Base-by-base conservation (phyloP, 1,284 basidiomycete genomes). In the Pterulicium gracile region DNA sequence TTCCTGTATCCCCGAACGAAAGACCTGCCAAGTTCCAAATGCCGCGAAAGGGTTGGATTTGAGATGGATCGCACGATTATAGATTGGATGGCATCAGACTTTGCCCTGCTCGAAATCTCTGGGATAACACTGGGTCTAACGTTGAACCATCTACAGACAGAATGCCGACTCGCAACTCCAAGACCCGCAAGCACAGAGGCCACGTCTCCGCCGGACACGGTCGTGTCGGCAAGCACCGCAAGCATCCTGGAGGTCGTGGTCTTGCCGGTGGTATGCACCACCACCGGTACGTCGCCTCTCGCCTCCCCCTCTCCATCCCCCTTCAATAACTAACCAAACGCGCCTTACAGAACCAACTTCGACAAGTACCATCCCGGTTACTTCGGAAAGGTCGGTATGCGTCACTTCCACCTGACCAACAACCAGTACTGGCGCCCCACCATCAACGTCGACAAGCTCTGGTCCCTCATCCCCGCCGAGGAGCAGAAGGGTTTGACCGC, bases 231-330 rank as follows among this genome's bases (percentile, higher is more conserved):
- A 98, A 98, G 82, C 95, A 98, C 84, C 88, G 95, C 70, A 98
- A 98, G 73, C 93, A 96, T 66, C 96, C 96, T 52, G 95, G 95
- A 77, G 95, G 95, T 91, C 90, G 95, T 72, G 95, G 95, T 97
- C 88, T 98, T 62, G 95, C 95, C 75, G 96, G 95, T 93, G 95
- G 96, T 82, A 79, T 86, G 73, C 95, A 98, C 76, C 95, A 98
- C 79, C 96, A 98, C 85, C 78, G 95, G 86, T 88, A 61, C 59
- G 82, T 75, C 23, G 40, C 44, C 14, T 39, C 21, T 27, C 41
- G 44, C 34, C 27, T 47, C 21, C 47, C 24, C 1, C 15, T 17
- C 43, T 49, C 41, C 34, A 44, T 22, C n/a, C 1, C 41, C 19
- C 44, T 43, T 18, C n/a, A 45, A 50, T 49, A 14, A 22, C 39